Conservation (phyloP, 2,329 filamentous ascomycete species). For the Phyllosticta citribraziliensis region DNA sequence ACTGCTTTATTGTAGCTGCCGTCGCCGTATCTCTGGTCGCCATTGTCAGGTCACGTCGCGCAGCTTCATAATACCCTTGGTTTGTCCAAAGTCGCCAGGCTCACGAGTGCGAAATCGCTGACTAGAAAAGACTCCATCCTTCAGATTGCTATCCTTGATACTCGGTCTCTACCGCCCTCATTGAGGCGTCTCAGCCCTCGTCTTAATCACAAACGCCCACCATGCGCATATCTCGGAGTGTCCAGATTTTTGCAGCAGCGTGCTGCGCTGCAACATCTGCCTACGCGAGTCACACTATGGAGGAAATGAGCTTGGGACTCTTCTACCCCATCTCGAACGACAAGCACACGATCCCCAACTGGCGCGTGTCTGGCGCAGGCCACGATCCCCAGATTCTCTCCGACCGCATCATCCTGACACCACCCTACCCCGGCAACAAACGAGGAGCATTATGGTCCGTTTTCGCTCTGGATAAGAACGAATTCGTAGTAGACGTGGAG, state of each 20-base stretch:
- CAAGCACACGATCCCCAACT: slow-evolving; percentile 46
- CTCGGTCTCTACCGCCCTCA: neutral
- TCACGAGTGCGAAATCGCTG: slow-evolving; percentile 11
- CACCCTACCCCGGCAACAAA: slow-evolving; percentile 74
- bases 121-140: neutral
- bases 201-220: slow-evolving; percentile 7
- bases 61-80: neutral
- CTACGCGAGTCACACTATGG: slow-evolving; percentile 58
- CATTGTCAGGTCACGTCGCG: slow-evolving; percentile 15
- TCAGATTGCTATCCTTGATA: neutral
- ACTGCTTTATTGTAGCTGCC: slow-evolving; percentile 40
- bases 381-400: slow-evolving; percentile 57
- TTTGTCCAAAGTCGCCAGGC: slow-evolving; percentile 12
- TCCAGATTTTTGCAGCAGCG: slow-evolving; percentile 33
- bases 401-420: slow-evolving; percentile 86
- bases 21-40: slow-evolving; percentile 36
- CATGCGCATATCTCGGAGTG: slow-evolving; percentile 27
- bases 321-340: slow-evolving; percentile 53
- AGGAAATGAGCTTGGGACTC: slow-evolving; percentile 69
- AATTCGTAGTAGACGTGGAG: slow-evolving; percentile 76
- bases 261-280: slow-evolving; percentile 40
- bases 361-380: slow-evolving; percentile 44
- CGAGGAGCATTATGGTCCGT: slow-evolving; percentile 77
- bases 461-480: slow-evolving; percentile 45
- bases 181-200: neutral